Conservation (phyloP, 345 rosid genomes). For the Psidium guajava region DNA sequence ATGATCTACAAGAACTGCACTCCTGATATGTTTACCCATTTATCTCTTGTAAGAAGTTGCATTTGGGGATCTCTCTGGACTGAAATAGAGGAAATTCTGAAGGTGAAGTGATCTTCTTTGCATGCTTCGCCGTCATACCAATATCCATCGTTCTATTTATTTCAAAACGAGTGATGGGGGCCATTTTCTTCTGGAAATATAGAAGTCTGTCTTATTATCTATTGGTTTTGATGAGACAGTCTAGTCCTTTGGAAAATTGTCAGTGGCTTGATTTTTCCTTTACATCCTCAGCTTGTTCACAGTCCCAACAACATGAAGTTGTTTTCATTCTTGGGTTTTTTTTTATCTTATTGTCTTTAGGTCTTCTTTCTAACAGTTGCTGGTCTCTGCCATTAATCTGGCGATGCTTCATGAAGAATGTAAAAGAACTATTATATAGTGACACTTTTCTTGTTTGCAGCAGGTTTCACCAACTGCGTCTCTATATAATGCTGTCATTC, state of each 20-base stretch:
- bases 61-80: slow-evolving; percentile 78
- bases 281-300: neutral
- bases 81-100: slow-evolving; percentile 48
- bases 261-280: neutral
- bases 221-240: neutral
- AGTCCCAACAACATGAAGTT: neutral
- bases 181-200: neutral
- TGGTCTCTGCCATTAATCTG: neutral
- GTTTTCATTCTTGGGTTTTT: neutral
- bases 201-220: neutral
- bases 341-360: neutral
- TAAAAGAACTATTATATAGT: neutral
- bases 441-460: slow-evolving; percentile 8
- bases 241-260: neutral
- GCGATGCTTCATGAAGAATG: neutral
- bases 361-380: neutral
- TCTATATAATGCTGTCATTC: slow-evolving; percentile 54
- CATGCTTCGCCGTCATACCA: neutral
- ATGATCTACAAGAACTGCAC: slow-evolving; percentile 41
- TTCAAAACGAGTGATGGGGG: neutral
- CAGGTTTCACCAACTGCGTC: slow-evolving; percentile 49
- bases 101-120: slow-evolving; percentile 19
- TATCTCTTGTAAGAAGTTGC: slow-evolving; percentile 57
- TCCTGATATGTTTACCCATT: slow-evolving; percentile 59
- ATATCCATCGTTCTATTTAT: neutral